A percentile compares a stretch with the other conserved stretches of the same genome.
These are phyloP conservation scores for Verticillium albo-atrum DNA, from an alignment of 2,329 filamentous ascomycete genomes.

Conservation along the genomic window DNA sequence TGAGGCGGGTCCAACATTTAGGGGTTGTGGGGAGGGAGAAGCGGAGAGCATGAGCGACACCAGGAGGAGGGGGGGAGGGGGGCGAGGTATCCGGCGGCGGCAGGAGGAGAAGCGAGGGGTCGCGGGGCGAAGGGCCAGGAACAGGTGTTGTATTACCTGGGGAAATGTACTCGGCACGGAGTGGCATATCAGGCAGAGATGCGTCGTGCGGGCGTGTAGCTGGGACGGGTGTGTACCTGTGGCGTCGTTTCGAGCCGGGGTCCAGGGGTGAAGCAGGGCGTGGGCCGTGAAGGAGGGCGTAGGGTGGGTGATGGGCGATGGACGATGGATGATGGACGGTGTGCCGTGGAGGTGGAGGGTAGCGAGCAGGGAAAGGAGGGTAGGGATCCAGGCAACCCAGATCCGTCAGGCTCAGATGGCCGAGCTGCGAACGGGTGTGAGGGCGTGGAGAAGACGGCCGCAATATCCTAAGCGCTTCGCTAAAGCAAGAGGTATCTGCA, in stretches of 20 bases:
- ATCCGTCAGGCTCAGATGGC: not conserved
- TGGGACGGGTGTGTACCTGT: not conserved
- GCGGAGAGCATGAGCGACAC: not conserved
- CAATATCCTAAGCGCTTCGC: not conserved
- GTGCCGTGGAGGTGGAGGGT: not conserved
- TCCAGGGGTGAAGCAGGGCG: not conserved
- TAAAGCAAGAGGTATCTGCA: not conserved
- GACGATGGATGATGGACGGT: not conserved
- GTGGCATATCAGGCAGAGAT: not conserved
- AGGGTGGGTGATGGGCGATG: too few relatives aligned
- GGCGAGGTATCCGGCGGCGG: not conserved
- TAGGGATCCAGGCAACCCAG: not conserved
- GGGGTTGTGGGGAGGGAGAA: not conserved
- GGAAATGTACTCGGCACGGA: not conserved
- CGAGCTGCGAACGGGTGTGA: not conserved
- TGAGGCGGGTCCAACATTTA: not conserved
- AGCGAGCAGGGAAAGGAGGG: not conserved
- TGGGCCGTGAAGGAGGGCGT: not conserved
- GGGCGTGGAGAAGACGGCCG: not conserved
- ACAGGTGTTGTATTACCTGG: not conserved
- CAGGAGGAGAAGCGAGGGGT: not conserved
- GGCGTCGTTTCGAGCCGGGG: slow-evolving; percentile 1
- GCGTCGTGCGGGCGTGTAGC: not conserved
- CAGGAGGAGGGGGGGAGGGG: not conserved
- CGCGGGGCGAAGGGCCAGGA: not conserved